phyloP scores from a whole-genome alignment of 2,329 filamentous ascomycete genomes.

The Paracoccidioides brasiliensis region DNA sequence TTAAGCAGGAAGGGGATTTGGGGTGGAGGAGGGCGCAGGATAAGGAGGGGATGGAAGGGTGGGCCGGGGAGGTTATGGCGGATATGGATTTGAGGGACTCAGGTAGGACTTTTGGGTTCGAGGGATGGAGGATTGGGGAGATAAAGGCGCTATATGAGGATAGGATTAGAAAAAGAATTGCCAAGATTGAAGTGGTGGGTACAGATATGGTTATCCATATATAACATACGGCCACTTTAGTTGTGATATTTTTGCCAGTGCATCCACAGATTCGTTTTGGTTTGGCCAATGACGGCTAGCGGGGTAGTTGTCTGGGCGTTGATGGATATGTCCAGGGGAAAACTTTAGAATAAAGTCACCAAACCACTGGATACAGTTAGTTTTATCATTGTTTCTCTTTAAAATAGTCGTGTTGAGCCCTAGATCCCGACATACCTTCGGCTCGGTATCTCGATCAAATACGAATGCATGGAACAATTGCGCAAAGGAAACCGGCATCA shows the following conservation, averaged over 20 bases:
- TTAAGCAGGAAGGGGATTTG: conserved; percentile 71
- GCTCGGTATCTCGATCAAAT: conserved; percentile 64
- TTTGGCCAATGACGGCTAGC: conserved; percentile 57
- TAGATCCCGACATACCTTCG: conserved; percentile 36
- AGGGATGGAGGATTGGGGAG: conserved; percentile 76
- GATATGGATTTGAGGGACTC: conserved; percentile 55
- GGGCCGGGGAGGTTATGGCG: conserved; percentile 69
- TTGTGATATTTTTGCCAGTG: conserved; percentile 64
- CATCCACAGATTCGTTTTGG: conserved; percentile 64
- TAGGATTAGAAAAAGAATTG: conserved; percentile 10
- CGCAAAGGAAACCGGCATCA: conserved; percentile 63
- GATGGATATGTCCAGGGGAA: conserved; percentile 67
- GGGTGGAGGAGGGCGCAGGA: conserved; percentile 87
- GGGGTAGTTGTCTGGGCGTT: conserved; percentile 56
- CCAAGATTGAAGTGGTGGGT: not conserved
- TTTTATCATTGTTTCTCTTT: not conserved
- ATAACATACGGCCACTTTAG: conserved; percentile 65
- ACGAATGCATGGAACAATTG: conserved; percentile 65
- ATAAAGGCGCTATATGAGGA: conserved; percentile 50
- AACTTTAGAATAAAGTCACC: conserved; percentile 54
- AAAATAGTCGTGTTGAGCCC: not conserved
- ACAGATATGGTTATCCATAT: too few relatives aligned
- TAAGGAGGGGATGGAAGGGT: conserved; percentile 71
- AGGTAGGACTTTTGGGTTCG: conserved; percentile 44
- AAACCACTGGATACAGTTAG: conserved; percentile 33